A percentile compares a stretch with the other conserved stretches of the same genome.
Evolutionary conservation across 176 grass and related monocot genomes (phyloP).

Genomic region (Canna indica): DNA sequence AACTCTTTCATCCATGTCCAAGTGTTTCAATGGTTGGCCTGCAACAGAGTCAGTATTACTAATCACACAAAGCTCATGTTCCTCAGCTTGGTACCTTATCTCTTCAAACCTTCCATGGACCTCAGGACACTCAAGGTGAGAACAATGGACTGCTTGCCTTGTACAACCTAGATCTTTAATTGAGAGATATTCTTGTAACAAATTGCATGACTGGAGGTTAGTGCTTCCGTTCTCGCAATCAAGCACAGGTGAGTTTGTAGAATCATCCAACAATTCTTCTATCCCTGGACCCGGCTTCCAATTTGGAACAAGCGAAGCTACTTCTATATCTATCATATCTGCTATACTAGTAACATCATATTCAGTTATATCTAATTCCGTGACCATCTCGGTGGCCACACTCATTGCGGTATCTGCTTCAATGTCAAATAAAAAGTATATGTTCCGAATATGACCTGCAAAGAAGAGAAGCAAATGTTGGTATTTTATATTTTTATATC

Average conservation of each 20-base stretch:
- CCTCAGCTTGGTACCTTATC: constrained; percentile 53
- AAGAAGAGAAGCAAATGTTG: too few species aligned
- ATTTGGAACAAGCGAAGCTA: constrained; percentile 60
- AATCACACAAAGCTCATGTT: neutral
- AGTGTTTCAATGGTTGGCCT: too few species aligned
- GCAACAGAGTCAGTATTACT: too few species aligned
- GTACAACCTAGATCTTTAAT: constrained; percentile 19
- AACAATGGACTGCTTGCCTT: constrained; percentile 25
- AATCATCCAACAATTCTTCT: too few species aligned
- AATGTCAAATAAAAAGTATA: constrained; percentile 77
- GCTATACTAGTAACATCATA: constrained; percentile 88
- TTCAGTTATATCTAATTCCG: constrained; percentile 80
- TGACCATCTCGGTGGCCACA: constrained; percentile 83
- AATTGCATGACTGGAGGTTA: constrained; percentile 56
- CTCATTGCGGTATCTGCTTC: constrained; percentile 74
- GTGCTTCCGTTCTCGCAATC: constrained; percentile 12
- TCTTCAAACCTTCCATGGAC: constrained; percentile 66
- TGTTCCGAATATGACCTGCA: constrained; percentile 60
- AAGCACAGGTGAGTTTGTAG: too few species aligned
- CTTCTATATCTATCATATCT: constrained; percentile 87
- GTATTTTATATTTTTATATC: constrained; percentile 11
- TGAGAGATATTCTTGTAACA: constrained; percentile 57
- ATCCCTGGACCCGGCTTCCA: constrained; percentile 79
- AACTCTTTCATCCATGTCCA: too few species aligned
- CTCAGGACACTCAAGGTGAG: constrained; percentile 19